These are phyloP conservation scores for Coemansia guatemalensis DNA, from an alignment of 192 early-diverging fungal genomes.

Conservation along the genomic window DNA sequence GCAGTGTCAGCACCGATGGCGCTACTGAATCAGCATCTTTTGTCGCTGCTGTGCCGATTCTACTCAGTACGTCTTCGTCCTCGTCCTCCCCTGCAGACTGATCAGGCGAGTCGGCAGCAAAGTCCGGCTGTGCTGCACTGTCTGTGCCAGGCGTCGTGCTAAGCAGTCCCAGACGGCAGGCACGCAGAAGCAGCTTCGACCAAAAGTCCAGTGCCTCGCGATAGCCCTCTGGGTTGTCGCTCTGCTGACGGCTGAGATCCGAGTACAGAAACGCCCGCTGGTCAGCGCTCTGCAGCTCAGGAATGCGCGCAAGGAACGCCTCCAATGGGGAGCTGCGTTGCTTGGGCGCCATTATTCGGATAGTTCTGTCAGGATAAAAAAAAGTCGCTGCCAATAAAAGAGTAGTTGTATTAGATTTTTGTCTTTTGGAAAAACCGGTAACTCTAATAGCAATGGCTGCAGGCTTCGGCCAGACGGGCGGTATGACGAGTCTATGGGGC, in stretches of 20 bases:
- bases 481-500: background rate
- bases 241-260: slow-evolving; percentile 26
- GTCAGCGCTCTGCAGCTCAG: slow-evolving; percentile 33
- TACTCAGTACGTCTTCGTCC: slow-evolving; percentile 6
- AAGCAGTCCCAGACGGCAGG: slow-evolving; percentile 21
- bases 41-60: background rate
- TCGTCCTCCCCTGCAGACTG: background rate
- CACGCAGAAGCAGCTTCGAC: slow-evolving; percentile 14
- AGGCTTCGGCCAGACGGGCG: background rate
- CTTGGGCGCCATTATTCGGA: no score
- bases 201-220: slow-evolving; percentile 37
- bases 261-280: slow-evolving; percentile 48
- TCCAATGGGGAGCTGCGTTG: slow-evolving; percentile 10
- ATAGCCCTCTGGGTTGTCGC: slow-evolving; percentile 46
- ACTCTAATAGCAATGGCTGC: background rate
- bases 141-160: background rate
- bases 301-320: slow-evolving; percentile 7
- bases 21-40: background rate
- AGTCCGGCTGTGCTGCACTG: background rate
- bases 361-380: background rate
- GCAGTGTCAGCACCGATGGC: slow-evolving; percentile 26
- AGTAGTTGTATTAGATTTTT: background rate
- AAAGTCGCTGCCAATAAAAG: background rate
- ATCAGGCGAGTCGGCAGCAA: background rate
- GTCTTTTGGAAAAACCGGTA: background rate